Percentiles rank a stretch among this genome's conserved stretches.
Evolutionary conservation across 2,329 filamentous ascomycete genomes (phyloP).

Genomic region (Piedraia hortae): DNA sequence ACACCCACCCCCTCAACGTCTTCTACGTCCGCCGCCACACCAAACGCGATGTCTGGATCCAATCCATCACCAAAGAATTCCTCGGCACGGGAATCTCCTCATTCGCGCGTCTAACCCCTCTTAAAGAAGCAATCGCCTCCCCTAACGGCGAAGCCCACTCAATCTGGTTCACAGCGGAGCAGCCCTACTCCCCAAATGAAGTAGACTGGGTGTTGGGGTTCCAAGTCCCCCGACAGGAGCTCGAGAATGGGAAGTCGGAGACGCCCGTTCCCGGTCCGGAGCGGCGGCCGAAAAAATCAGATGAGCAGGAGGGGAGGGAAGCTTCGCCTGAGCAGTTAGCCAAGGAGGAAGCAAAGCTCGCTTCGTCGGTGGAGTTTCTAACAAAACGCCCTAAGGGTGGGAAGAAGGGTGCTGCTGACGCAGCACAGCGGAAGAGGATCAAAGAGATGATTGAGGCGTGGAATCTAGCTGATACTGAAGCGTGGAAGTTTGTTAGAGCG

Average conservation of each 20-base stretch:
- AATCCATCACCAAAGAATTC: conserved; percentile 38
- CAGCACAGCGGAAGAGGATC: conserved; percentile 9
- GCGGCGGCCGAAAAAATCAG: conserved; percentile 20
- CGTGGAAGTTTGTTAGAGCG: conserved; percentile 47
- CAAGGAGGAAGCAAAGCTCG: conserved; percentile 28
- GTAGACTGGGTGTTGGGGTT: conserved; percentile 84
- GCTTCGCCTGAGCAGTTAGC: conserved; percentile 25
- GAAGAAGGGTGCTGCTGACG: conserved; percentile 4
- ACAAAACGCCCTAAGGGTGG: too few relatives aligned
- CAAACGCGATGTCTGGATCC: conserved; percentile 53
- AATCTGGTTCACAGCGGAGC: conserved; percentile 59
- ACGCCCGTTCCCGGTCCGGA: conserved; percentile 32
- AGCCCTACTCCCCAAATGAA: conserved; percentile 25
- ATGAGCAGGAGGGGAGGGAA: conserved; percentile 22
- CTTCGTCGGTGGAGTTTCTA: conserved; percentile 10
- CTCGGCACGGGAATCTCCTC: conserved; percentile 35
- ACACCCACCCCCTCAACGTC: conserved; percentile 17
- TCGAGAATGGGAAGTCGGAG: conserved; percentile 26
- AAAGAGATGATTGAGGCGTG: conserved; percentile 22
- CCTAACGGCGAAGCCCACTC: conserved; percentile 34
- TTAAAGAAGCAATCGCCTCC: conserved; percentile 61
- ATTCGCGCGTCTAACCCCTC: conserved; percentile 36
- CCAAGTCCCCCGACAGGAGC: conserved; percentile 32
- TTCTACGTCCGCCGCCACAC: conserved; percentile 28
- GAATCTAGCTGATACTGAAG: conserved; percentile 43